Evolutionary conservation across 257 asterid genomes (phyloP).

Genomic region (Forsythia suspensa): DNA sequence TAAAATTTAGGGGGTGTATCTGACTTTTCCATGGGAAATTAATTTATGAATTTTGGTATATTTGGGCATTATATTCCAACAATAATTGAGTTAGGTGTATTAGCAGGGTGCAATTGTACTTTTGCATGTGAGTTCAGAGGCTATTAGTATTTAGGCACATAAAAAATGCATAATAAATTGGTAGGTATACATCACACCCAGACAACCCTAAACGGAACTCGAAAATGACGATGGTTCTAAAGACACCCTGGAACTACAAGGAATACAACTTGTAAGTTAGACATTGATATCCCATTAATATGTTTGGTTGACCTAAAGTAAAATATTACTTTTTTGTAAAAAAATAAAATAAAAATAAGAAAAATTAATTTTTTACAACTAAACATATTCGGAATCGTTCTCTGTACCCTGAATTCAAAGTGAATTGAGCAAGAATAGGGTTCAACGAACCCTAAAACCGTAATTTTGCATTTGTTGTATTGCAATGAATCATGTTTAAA

Average conservation of each 20-base stretch:
- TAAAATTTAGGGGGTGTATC: no score
- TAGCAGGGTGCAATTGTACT: conserved; percentile 13
- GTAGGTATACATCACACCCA: conserved; percentile 34
- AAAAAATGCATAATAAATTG: conserved; percentile 2
- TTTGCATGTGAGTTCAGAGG: conserved; percentile 34
- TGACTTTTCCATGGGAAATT: background rate
- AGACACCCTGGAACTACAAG: conserved; percentile 24
- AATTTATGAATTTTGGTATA: background rate
- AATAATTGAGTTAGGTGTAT: conserved; percentile 12
- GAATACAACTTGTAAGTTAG: background rate
- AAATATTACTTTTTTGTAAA: no score
- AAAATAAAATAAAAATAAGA: no score
- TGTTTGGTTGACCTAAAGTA: no score
- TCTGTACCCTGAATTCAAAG: background rate
- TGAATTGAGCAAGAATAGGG: background rate
- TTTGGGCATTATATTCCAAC: background rate
- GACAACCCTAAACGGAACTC: conserved; percentile 22
- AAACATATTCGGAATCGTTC: background rate
- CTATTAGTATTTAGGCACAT: background rate
- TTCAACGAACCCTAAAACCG: background rate
- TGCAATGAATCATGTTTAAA: background rate
- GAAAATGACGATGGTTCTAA: background rate
- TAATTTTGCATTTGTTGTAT: no score
- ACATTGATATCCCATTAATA: background rate
- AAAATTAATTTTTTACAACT: no score